Conservation (phyloP, 257 asterid species). For the Craterostigma plantagineum region DNA sequence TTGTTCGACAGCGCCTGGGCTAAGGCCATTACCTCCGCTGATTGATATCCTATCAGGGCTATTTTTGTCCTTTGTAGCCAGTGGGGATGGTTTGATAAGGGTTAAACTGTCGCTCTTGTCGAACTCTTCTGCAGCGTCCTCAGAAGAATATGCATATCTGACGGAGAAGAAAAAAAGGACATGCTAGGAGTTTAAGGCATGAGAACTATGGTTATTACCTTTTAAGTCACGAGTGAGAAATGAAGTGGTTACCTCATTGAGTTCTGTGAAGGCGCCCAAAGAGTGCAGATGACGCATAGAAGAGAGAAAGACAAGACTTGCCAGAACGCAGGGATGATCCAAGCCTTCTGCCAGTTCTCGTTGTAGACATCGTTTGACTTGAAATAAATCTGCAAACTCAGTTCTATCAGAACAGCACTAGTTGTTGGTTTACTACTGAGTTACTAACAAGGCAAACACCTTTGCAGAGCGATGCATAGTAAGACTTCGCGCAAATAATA, state of each 20-base stretch:
- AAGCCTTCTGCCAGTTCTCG: slow-evolving; percentile 90
- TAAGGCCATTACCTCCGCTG: slow-evolving; percentile 18
- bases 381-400: slow-evolving; percentile 63
- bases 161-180: slow-evolving; percentile 5
- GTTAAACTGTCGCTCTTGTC: slow-evolving; percentile 58
- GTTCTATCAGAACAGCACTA: slow-evolving; percentile 8
- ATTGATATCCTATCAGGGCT: slow-evolving; percentile 25
- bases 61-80: slow-evolving; percentile 37
- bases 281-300: slow-evolving; percentile 79
- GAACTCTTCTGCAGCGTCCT: slow-evolving; percentile 64
- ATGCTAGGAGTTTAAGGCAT: too few species aligned
- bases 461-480: too few species aligned
- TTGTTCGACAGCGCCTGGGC: slow-evolving; percentile 32
- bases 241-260: slow-evolving; percentile 46
- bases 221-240: not conserved
- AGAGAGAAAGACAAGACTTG: slow-evolving; percentile 81
- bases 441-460: too few species aligned
- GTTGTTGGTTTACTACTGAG: too few species aligned
- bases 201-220: not conserved
- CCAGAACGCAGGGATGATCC: slow-evolving; percentile 98
- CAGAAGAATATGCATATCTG: slow-evolving; percentile 87
- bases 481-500: too few species aligned
- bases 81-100: slow-evolving; percentile 61
- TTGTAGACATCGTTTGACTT: slow-evolving; percentile 77
- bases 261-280: slow-evolving; percentile 94